Evolutionary conservation across 2,329 filamentous ascomycete species (phyloP).

Genomic region (Ophiocordyceps camponoti-floridani): DNA sequence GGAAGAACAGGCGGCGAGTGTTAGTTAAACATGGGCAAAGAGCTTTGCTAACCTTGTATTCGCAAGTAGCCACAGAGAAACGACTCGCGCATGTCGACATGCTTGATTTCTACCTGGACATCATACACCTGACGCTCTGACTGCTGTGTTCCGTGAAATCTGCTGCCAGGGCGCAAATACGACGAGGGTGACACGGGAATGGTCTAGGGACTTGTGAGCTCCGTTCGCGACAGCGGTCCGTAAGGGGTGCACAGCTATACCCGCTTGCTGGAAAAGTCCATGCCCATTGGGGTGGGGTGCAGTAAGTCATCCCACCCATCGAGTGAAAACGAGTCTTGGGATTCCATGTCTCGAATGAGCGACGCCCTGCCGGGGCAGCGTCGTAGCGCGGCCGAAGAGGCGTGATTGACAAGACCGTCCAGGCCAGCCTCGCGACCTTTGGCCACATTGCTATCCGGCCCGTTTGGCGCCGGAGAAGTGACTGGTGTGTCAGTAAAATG

Average conservation of each 20-base stretch:
- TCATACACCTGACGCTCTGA: constrained; percentile 89
- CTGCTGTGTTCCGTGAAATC: constrained; percentile 78
- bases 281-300: constrained; percentile 17
- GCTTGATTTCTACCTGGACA: constrained; percentile 91
- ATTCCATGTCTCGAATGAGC: constrained; percentile 6
- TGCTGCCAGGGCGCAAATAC: constrained; percentile 71
- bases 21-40: neutral
- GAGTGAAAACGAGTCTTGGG: constrained; percentile 7
- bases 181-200: constrained; percentile 69
- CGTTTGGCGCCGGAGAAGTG: constrained; percentile 15
- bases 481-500: constrained; percentile 14
- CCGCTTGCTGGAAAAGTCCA: constrained; percentile 18
- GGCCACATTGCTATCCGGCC: constrained; percentile 11
- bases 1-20: too few relatives aligned
- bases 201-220: constrained; percentile 26
- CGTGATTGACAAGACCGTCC: constrained; percentile 2
- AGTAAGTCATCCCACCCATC: constrained; percentile 10
- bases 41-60: constrained; percentile 55
- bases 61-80: constrained; percentile 89
- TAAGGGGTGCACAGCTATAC: constrained; percentile 9
- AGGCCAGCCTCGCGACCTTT: constrained; percentile 14
- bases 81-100: constrained; percentile 86
- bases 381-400: neutral
- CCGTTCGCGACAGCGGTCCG: too few relatives aligned
- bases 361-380: constrained; percentile 2